Base-by-base conservation (phyloP, 2,329 filamentous ascomycete genomes). In the Ceratocystis harringtonii region DNA sequence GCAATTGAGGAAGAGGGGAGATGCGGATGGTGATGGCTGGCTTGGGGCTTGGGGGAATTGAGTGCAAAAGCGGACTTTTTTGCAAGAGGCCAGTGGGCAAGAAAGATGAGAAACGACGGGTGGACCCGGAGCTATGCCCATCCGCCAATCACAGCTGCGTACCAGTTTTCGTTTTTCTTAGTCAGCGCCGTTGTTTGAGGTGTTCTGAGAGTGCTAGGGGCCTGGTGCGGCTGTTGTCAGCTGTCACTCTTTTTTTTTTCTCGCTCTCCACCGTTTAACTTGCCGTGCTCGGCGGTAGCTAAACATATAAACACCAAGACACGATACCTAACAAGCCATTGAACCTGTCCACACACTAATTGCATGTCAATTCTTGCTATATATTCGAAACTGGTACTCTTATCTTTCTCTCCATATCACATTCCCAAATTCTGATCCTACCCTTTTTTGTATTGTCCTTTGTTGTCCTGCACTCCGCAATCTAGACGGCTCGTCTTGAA, bases 1-100 rank as follows among this genome's bases (percentile, higher is more conserved):
- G 81, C 81, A 84, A 84, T 81, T 83, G 82, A 70, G 69, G 76
- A 76, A 75, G 76, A 73, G 70, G 72, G 64, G 70, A 73, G 70
- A 70, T 74, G 65, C 65, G 65, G 62, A 66, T 66, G 66, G 66
- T 67, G 66, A 67, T 67, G 62, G 66, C 66, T 67, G 66, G 66
- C 66, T 67, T 67, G 64, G 66, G 36, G 36, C 36, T 41, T 41
- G 36, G 36, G 36, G 65, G 62, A 63, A 58, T 64, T 63, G 66
- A 70, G 69, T 69, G 70, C 68, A 69, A 66, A 67, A 67, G 61
- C 63, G 66, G 61, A 64, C 66, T 65, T 65, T 67, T 67, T 65
- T 63, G 66, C 66, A 67, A 65, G 63, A 67, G 52, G 66, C 66
- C 66, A 67, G 66, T 67, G 52, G 64, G 60, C 63, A 65, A 67